Conservation (phyloP, 2,329 filamentous ascomycete genomes). For the Arthroderma sp. region DNA sequence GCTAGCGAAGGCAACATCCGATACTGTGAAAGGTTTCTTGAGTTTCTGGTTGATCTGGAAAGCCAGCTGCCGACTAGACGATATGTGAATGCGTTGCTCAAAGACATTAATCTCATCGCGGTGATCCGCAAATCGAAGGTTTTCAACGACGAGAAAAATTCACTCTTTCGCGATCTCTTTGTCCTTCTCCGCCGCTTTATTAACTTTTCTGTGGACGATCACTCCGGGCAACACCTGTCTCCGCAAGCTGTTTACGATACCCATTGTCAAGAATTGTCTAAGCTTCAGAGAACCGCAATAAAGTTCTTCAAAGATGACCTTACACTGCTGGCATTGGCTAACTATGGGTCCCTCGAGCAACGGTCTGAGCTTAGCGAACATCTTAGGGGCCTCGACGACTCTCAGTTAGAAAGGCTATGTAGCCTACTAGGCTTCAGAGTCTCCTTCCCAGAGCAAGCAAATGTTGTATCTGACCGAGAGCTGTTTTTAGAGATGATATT, state of each 20-base stretch:
- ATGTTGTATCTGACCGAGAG: constrained; percentile 47
- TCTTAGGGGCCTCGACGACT: constrained; percentile 57
- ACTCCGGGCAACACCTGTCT: constrained; percentile 65
- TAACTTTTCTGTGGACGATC: constrained; percentile 80
- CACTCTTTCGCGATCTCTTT: constrained; percentile 67
- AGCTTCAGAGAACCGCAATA: constrained; percentile 63
- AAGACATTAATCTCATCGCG: constrained; percentile 71
- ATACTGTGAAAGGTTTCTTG: constrained; percentile 88
- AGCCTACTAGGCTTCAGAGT: constrained; percentile 63
- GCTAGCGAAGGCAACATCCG: constrained; percentile 47
- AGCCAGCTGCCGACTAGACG: constrained; percentile 87
- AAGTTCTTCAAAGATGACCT: constrained; percentile 81
- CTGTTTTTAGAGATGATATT: constrained; percentile 54
- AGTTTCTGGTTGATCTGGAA: constrained; percentile 78
- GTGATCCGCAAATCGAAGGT: constrained; percentile 66
- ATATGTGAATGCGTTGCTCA: constrained; percentile 79
- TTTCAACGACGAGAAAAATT: constrained; percentile 61
- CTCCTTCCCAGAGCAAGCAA: constrained; percentile 60
- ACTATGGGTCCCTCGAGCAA: constrained; percentile 77
- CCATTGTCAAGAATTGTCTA: constrained; percentile 65
- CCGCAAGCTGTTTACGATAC: constrained; percentile 61
- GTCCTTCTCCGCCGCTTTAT: constrained; percentile 75
- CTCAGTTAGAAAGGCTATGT: constrained; percentile 59
- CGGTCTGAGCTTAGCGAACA: constrained; percentile 65
- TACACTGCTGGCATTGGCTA: constrained; percentile 80